phyloP scores from a whole-genome alignment of 371 early-diverging fungal genomes.

The Mortierella sp. region DNA sequence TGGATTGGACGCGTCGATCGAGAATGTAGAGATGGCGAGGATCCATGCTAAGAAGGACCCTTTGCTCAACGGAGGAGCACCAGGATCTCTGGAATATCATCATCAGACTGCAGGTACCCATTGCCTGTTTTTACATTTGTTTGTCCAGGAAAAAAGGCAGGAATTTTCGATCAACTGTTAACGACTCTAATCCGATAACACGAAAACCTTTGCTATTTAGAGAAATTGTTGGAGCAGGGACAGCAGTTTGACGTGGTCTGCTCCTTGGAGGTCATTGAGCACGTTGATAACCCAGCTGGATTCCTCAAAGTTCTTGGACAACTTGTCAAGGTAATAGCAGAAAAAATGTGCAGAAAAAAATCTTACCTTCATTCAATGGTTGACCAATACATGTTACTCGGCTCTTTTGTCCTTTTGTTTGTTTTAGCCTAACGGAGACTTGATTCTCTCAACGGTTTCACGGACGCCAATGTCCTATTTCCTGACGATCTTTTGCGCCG shows the following conservation, averaged over 20 bases:
- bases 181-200: too few species aligned
- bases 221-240: conserved; percentile 68
- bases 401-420: neutral
- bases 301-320: conserved; percentile 77
- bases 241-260: conserved; percentile 84
- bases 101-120: conserved; percentile 74
- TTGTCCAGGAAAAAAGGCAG: too few species aligned
- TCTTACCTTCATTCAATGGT: too few species aligned
- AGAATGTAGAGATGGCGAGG: conserved; percentile 86
- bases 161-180: too few species aligned
- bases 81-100: conserved; percentile 71
- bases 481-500: conserved; percentile 87
- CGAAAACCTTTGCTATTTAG: conserved; percentile 37
- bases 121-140: neutral
- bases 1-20: conserved; percentile 88
- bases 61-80: conserved; percentile 59
- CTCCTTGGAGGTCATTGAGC: conserved; percentile 94
- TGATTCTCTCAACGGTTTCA: conserved; percentile 93
- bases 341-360: too few species aligned
- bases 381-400: too few species aligned
- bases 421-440: conserved; percentile 72
- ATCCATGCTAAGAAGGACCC: conserved; percentile 78
- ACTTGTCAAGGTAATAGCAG: conserved; percentile 65
- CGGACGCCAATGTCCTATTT: conserved; percentile 82
- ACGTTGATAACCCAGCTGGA: conserved; percentile 79